Evolutionary conservation across 306 rosid genomes (phyloP).

Genomic region (Lablab purpureus): DNA sequence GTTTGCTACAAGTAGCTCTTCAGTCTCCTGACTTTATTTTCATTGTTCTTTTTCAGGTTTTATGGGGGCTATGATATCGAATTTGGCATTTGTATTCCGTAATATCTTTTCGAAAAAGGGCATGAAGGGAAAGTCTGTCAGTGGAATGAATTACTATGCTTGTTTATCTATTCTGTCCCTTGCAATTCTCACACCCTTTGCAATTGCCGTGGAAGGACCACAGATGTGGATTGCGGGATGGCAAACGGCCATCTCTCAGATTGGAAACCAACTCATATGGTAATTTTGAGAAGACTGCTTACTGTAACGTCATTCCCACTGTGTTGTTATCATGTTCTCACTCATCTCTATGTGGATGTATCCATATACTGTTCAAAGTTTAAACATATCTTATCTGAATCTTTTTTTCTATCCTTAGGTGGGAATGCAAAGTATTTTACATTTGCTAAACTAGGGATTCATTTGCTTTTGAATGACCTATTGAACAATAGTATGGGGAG

Average conservation of each 20-base stretch:
- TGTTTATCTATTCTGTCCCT: slow-evolving; percentile 87
- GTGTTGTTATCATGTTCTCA: slow-evolving; percentile 4
- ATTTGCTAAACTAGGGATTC: not conserved
- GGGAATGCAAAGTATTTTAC: slow-evolving; percentile 1
- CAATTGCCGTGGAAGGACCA: slow-evolving; percentile 95
- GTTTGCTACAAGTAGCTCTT: slow-evolving; percentile 1
- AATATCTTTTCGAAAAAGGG: slow-evolving; percentile 90
- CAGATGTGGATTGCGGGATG: slow-evolving; percentile 89
- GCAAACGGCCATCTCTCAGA: slow-evolving; percentile 69
- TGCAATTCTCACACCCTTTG: slow-evolving; percentile 79
- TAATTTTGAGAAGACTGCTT: slow-evolving; percentile 44
- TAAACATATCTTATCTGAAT: slow-evolving; percentile 15
- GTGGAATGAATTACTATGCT: slow-evolving; percentile 96
- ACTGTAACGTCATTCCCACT: not conserved
- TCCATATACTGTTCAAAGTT: slow-evolving; percentile 23
- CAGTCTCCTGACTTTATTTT: slow-evolving; percentile 22
- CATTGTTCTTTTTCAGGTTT: slow-evolving; percentile 64
- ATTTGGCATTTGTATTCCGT: slow-evolving; percentile 87
- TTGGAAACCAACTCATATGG: slow-evolving; percentile 87
- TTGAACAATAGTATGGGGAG: not conserved
- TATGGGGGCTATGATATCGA: slow-evolving; percentile 98
- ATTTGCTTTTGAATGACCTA: not conserved
- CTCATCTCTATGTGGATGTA: slow-evolving; percentile 6
- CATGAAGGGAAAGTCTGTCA: slow-evolving; percentile 92
- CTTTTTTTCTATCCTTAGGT: slow-evolving; percentile 1